Evolutionary conservation across 2,329 filamentous ascomycete genomes (phyloP).

Genomic region (Cercospora sp.): DNA sequence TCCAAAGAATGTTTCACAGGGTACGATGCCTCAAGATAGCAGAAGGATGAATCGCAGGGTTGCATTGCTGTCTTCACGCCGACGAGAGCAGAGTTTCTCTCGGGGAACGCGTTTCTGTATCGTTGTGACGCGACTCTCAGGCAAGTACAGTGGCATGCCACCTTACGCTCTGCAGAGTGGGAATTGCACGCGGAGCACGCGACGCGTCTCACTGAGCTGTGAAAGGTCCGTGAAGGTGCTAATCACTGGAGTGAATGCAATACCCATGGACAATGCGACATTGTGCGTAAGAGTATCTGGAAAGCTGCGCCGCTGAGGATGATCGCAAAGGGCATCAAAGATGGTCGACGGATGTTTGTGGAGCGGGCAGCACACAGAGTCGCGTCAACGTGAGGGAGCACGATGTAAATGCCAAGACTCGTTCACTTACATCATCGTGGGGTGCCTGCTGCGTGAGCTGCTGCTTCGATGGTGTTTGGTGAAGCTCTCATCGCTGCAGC

Average conservation of each 20-base stretch:
- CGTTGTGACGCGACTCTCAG: no score
- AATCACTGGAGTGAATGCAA: not conserved
- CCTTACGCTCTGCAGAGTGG: not conserved
- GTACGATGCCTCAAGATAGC: not conserved
- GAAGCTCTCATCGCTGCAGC: not conserved
- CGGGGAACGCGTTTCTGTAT: not conserved
- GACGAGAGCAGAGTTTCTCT: not conserved
- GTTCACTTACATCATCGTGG: not conserved
- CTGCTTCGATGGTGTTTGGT: slow-evolving; percentile 2
- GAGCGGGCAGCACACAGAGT: not conserved
- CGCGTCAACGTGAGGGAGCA: not conserved
- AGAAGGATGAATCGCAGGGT: not conserved
- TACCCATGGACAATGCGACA: not conserved
- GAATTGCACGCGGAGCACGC: not conserved
- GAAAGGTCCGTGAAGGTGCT: no score
- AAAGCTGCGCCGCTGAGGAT: not conserved
- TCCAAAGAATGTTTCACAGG: not conserved
- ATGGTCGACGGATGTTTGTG: not conserved
- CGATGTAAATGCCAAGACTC: not conserved
- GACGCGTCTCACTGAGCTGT: not conserved
- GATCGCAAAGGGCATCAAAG: not conserved
- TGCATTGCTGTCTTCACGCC: not conserved
- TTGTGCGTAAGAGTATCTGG: not conserved
- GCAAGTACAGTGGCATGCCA: no score
- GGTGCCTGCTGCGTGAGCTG: not conserved